Evolutionary conservation across 495 filamentous ascomycete species (phyloP).

Genomic region (Trichoderma reesei): DNA sequence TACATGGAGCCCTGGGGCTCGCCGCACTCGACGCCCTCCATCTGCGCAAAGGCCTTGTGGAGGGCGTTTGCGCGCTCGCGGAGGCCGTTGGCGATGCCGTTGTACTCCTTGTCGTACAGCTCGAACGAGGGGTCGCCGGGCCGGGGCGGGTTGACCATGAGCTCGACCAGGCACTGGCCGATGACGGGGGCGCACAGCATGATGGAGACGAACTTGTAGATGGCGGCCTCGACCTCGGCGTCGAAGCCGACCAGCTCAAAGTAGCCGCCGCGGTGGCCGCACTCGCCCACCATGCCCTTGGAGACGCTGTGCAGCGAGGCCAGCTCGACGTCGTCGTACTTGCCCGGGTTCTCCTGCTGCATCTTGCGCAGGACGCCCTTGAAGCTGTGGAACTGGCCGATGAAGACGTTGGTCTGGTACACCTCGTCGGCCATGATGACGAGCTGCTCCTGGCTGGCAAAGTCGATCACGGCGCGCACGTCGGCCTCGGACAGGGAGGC

Average conservation of each 20-base stretch:
- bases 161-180: slow-evolving; percentile 88
- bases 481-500: slow-evolving; percentile 69
- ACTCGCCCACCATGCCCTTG: slow-evolving; percentile 98
- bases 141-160: slow-evolving; percentile 92
- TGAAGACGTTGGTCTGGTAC: slow-evolving; percentile 97
- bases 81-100: slow-evolving; percentile 64
- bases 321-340: slow-evolving; percentile 79
- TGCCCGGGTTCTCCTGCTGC: slow-evolving; percentile 60
- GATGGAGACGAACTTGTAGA: slow-evolving; percentile 98
- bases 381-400: slow-evolving; percentile 88
- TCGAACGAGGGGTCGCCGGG: slow-evolving; percentile 70
- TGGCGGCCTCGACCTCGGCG: slow-evolving; percentile 73
- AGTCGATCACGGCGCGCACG: slow-evolving; percentile 68
- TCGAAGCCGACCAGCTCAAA: slow-evolving; percentile 91
- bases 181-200: slow-evolving; percentile 90
- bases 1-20: slow-evolving; percentile 91
- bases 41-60: slow-evolving; percentile 78
- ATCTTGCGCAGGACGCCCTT: slow-evolving; percentile 79
- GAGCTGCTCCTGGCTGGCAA: slow-evolving; percentile 77
- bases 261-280: slow-evolving; percentile 93
- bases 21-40: slow-evolving; percentile 92
- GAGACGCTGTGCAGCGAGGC: slow-evolving; percentile 77
- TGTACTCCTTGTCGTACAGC: slow-evolving; percentile 76
- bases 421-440: slow-evolving; percentile 94
- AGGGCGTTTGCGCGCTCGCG: slow-evolving; percentile 71